Evolutionary conservation across 140 eudicot genomes (phyloP), one percentile per base, ranked within the genome.

Genomic region (Senecio squalidus): DNA sequence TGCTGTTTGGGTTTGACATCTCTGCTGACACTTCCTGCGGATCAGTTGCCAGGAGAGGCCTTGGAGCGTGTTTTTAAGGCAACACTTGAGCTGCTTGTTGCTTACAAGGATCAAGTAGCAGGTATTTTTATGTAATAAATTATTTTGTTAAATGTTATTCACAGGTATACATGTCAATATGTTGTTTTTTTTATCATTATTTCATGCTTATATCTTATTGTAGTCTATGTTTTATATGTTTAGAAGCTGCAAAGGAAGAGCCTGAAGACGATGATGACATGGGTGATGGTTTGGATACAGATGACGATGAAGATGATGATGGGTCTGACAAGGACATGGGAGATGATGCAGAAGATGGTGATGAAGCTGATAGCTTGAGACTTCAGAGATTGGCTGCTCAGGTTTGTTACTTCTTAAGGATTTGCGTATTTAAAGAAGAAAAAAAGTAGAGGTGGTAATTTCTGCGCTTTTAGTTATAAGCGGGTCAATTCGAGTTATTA

Each of bases 51-150:
- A 40, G 17, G 17, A 2, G 18, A 40, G 16, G 95, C 95, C 22
- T 67, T 89, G 51, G 87, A 84, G 67, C 95, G 95, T 80, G 79
- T 89, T 64, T 89, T 89, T 43, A 85, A 84, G 75, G 91, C 95
- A 64, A 73, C 83, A 28, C 97, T 89, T 58, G 97, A 89, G 26
- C 78, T 89, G 72, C 95, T 89, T 78, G 89, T 77, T 58, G 95
- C 95, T 25, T 89, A 89, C 74, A 82, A 89, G 78, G 95, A 89
- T 27, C 97, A 89, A 78, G 74, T 89, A 64, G 97, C 89, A 68
- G 97, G 97, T 66, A 23, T 30, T 40, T 26, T 9, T 52, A 17
- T 25, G 24, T 24, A 48, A 33, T 31, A 11, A 8, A 33, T 9
- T n/a, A n/a, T n/a, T n/a, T n/a, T n/a, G n/a, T n/a, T n/a, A n/a